These are phyloP conservation scores for Tuber indicum DNA, from an alignment of 495 filamentous ascomycete species.

Conservation along the genomic window DNA sequence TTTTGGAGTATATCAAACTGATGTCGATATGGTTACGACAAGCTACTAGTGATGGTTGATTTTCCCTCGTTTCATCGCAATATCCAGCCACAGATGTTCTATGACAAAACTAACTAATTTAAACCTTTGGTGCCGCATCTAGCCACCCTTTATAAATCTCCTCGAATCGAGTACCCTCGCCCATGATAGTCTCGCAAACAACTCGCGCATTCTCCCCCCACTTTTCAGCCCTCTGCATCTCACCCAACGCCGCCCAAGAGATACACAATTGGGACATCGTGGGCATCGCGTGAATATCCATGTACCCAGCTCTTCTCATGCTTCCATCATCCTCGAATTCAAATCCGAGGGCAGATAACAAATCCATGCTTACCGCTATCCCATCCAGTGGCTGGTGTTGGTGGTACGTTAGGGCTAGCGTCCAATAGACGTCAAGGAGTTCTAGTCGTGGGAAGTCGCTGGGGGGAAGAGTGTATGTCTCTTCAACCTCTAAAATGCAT, in stretches of 20 bases:
- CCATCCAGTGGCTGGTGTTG: background rate
- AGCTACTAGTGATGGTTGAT: background rate
- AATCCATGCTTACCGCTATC: background rate
- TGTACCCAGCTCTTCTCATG: background rate
- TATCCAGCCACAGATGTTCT: background rate
- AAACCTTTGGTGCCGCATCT: background rate
- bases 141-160: background rate
- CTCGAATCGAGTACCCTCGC: background rate
- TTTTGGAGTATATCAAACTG: background rate
- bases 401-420: background rate
- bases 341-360: background rate
- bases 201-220: background rate
- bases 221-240: background rate
- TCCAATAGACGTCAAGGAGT: background rate
- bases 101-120: background rate
- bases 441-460: background rate
- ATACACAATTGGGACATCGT: slow-evolving; percentile 3
- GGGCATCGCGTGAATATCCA: background rate
- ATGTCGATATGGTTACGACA: background rate
- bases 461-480: background rate
- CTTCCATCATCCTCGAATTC: background rate
- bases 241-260: background rate
- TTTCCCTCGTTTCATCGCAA: background rate
- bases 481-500: background rate
- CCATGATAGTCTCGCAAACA: background rate